These are phyloP conservation scores for Penicillium paxilli DNA, from an alignment of 495 filamentous ascomycete species.

Conservation along the genomic window DNA sequence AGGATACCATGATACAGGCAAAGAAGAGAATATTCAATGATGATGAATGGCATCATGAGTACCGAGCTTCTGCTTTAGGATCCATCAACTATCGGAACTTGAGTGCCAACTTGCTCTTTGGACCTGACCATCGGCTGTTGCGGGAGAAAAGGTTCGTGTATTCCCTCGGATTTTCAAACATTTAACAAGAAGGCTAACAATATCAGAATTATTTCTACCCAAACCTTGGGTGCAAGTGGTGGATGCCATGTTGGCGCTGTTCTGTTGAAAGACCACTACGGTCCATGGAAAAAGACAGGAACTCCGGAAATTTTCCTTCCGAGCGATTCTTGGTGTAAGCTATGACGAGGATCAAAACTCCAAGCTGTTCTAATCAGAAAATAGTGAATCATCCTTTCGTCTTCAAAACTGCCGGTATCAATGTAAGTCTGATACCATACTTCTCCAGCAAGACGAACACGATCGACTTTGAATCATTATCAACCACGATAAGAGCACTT, in stretches of 20 bases:
- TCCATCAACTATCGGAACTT: slow-evolving; percentile 10
- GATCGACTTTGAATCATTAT: slow-evolving; percentile 11
- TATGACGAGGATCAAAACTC: not conserved
- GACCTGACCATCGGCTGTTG: slow-evolving; percentile 12
- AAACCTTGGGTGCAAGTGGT: slow-evolving; percentile 16
- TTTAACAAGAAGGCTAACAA: not conserved
- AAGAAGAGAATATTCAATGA: slow-evolving; percentile 16
- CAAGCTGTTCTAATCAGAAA: not conserved
- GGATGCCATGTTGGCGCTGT: slow-evolving; percentile 16
- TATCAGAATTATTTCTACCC: slow-evolving; percentile 8
- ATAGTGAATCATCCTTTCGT: slow-evolving; percentile 14
- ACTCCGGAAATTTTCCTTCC: slow-evolving; percentile 13
- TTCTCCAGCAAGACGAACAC: slow-evolving; percentile 11
- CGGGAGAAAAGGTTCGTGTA: slow-evolving; percentile 11
- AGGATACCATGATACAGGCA: slow-evolving; percentile 1
- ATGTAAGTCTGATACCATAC: slow-evolving; percentile 11
- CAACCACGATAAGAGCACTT: slow-evolving; percentile 1
- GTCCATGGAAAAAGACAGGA: slow-evolving; percentile 9
- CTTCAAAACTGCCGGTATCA: slow-evolving; percentile 12
- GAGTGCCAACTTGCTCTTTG: slow-evolving; percentile 12
- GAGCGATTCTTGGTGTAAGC: slow-evolving; percentile 13
- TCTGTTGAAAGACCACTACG: slow-evolving; percentile 11
- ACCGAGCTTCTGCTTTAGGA: slow-evolving; percentile 11
- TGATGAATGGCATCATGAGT: slow-evolving; percentile 18
- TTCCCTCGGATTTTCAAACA: not conserved